Base-by-base conservation (phyloP, 2,329 filamentous ascomycete species). In the Sporothrix dimorphospora region DNA sequence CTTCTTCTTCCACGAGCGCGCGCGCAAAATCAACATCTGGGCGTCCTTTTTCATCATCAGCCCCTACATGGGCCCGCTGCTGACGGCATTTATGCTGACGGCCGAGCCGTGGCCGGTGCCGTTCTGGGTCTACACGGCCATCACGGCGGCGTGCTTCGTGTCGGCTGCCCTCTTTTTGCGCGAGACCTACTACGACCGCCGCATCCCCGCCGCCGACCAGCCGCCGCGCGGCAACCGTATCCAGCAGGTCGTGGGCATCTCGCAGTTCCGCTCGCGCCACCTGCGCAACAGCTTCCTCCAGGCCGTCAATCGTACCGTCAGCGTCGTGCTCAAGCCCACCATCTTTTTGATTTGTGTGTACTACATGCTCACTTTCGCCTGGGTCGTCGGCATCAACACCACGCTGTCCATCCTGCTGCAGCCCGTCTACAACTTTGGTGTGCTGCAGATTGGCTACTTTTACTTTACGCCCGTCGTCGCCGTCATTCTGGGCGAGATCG, bases 391-490 rank as follows among this genome's bases (percentile, higher is more conserved):
- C 6, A 85, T 89, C 77, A 88, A 89, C 76, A 87, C 86, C 0
- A 88, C 86, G 0, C 80, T 87, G 0, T 81, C 85, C 59, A 85
- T 88, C 24, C 84, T 88, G 72, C 79, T 88, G 3, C 80, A 81
- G 0, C 83, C 83, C 0, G 78, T 86, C 3, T 88, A 88, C 76
- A 81, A 82, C 12, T 87, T 88, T 76, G 83, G 82, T 0, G 81
- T 83, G 0, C 82, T 82, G 61, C 81, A 85, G 69, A 85, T 88
- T 65, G 87, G 85, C 75, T 83, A 78, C 78, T 87, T 89, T 76
- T 89, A 90, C 79, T 89, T 90, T 77, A 85, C 86, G 0, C 86
- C 86, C 2, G 82, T 89, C 34, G 82, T 88, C 0, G 87, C 83
- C 3, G 83, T 85, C 3, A 77, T 87, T 16, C 78, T 89, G 0